These are phyloP conservation scores for Encephalitozoon cuniculi DNA, from an alignment of 371 early-diverging fungal genomes.

Conservation along the genomic window DNA sequence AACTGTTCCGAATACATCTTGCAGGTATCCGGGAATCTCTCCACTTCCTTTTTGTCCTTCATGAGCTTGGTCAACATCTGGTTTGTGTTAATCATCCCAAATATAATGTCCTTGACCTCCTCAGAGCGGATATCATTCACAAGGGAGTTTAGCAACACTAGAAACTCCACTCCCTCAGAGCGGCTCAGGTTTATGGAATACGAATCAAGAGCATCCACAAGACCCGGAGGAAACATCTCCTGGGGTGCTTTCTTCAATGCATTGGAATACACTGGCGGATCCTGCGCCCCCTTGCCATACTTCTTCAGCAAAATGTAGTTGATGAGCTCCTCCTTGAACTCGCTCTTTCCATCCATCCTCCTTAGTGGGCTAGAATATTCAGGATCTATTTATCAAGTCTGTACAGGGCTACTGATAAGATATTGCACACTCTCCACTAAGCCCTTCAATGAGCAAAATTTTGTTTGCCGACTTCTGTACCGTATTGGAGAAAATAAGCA, in stretches of 20 bases:
- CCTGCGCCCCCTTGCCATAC: background rate
- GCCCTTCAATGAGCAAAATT: background rate
- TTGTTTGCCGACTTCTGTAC: slow-evolving; percentile 41
- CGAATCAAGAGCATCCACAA: background rate
- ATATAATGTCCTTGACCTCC: slow-evolving; percentile 35
- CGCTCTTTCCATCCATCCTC: background rate
- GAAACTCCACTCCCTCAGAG: background rate
- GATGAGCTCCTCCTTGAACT: slow-evolving; percentile 37
- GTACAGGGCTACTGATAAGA: too few species aligned
- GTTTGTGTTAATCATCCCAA: slow-evolving; percentile 41
- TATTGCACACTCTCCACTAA: background rate
- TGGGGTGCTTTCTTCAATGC: background rate
- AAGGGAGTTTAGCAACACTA: background rate
- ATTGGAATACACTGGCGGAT: slow-evolving; percentile 8
- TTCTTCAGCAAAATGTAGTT: slow-evolving; percentile 36
- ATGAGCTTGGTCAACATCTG: background rate
- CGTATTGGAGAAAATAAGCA: slow-evolving; percentile 48
- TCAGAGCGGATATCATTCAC: background rate
- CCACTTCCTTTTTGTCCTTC: slow-evolving; percentile 31
- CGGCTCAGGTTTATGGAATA: background rate
- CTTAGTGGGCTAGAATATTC: slow-evolving; percentile 1
- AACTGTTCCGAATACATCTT: slow-evolving; percentile 37
- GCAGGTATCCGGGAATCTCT: slow-evolving; percentile 14
- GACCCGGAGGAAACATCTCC: background rate
- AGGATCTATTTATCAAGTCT: background rate